Conservation (phyloP, 805 yeast genomes). For the Saturnispora sanitii region DNA sequence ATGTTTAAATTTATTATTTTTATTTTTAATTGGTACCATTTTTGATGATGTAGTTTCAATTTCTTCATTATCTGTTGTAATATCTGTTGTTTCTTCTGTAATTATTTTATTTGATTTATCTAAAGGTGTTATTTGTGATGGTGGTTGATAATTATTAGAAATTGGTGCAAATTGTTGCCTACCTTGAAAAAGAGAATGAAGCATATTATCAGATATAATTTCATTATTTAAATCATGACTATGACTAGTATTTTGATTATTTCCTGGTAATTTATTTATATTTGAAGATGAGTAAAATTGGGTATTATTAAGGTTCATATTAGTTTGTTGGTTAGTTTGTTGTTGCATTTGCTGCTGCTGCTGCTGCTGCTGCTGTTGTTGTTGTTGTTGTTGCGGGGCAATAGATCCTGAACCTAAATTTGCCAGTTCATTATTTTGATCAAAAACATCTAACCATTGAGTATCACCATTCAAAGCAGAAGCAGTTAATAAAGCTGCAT, state of each 20-base stretch:
- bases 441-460: slow-evolving; percentile 46
- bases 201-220: slow-evolving; percentile 34
- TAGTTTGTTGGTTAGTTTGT: not conserved
- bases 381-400: not conserved
- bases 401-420: not conserved
- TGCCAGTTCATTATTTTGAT: slow-evolving; percentile 14
- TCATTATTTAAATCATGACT: too few species aligned
- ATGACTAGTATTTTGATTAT: too few species aligned
- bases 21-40: slow-evolving; percentile 11
- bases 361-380: slow-evolving; percentile 1
- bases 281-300: too few species aligned
- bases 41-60: slow-evolving; percentile 8
- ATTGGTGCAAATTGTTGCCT: slow-evolving; percentile 18
- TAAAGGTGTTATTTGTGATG: not conserved
- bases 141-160: not conserved
- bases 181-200: slow-evolving; percentile 45
- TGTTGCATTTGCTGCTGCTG: slow-evolving; percentile 1
- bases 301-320: too few species aligned
- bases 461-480: slow-evolving; percentile 58
- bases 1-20: slow-evolving; percentile 12
- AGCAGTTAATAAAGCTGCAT: slow-evolving; percentile 65
- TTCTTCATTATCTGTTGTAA: slow-evolving; percentile 1
- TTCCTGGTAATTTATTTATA: too few species aligned
- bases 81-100: not conserved
- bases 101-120: not conserved